Conservation (phyloP, 495 filamentous ascomycete genomes). For the Lasiosphaeria ovina region DNA sequence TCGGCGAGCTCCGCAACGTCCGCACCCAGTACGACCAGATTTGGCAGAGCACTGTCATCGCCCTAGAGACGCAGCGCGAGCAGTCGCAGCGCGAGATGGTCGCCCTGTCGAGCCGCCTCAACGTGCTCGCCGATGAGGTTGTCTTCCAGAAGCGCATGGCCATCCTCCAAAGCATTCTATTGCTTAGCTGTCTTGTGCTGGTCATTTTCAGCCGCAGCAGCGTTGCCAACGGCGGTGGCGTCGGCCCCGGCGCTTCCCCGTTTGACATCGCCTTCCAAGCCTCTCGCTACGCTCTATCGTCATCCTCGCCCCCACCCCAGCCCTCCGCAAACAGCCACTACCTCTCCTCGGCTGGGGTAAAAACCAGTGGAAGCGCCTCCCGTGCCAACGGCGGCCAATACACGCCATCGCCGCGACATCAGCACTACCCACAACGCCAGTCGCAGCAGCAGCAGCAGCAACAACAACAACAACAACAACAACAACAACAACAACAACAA, state of each 20-base stretch:
- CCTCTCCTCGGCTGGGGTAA: too few species aligned
- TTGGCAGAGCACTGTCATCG: constrained; percentile 91
- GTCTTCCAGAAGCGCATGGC: constrained; percentile 95
- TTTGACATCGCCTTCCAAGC: background rate
- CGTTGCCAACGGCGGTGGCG: constrained; percentile 13
- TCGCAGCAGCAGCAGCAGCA: background rate
- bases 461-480: background rate
- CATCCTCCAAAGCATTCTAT: constrained; percentile 80
- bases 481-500: background rate
- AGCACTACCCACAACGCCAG: too few species aligned
- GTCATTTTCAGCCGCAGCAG: constrained; percentile 69
- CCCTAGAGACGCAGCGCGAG: constrained; percentile 81
- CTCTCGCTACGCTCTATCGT: background rate
- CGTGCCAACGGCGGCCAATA: too few species aligned
- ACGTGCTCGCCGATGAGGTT: constrained; percentile 86
- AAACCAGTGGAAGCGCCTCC: too few species aligned
- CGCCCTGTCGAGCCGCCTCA: constrained; percentile 76
- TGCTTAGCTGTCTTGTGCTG: constrained; percentile 82
- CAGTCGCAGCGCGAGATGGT: constrained; percentile 76
- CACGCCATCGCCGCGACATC: too few species aligned
- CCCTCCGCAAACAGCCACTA: too few species aligned
- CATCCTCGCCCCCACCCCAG: constrained; percentile 2
- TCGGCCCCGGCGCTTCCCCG: too few species aligned
- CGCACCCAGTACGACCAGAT: constrained; percentile 89
- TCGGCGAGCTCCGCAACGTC: constrained; percentile 78